Conservation (phyloP, 345 rosid genomes). For the Excoecaria cochinchinensis region DNA sequence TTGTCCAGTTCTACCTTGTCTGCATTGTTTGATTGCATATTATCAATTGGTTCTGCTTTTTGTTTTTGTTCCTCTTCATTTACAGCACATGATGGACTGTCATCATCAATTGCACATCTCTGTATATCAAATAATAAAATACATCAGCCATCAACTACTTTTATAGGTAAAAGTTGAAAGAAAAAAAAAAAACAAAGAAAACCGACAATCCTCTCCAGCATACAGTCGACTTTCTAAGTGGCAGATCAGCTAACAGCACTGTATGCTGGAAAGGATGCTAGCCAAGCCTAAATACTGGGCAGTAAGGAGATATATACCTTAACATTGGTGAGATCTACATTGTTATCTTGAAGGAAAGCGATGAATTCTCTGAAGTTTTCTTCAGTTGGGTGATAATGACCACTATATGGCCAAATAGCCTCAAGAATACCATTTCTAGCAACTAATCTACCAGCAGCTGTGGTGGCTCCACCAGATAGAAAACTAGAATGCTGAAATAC, state of each 20-base stretch:
- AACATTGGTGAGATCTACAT: slow-evolving; percentile 73
- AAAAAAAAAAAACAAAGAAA: no score
- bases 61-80: slow-evolving; percentile 29
- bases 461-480: slow-evolving; percentile 65
- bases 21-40: slow-evolving; percentile 1
- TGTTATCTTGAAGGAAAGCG: slow-evolving; percentile 56
- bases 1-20: slow-evolving; percentile 9
- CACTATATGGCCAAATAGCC: slow-evolving; percentile 98
- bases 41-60: slow-evolving; percentile 1
- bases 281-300: not conserved
- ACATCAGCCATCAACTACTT: slow-evolving; percentile 1
- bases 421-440: slow-evolving; percentile 52
- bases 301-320: slow-evolving; percentile 44
- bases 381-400: slow-evolving; percentile 93
- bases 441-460: slow-evolving; percentile 67
- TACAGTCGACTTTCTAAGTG: no score
- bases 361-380: slow-evolving; percentile 85
- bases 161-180: not conserved
- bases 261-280: not conserved
- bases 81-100: slow-evolving; percentile 24
- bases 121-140: slow-evolving; percentile 23
- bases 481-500: slow-evolving; percentile 71
- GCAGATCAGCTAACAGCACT: no score
- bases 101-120: slow-evolving; percentile 74
- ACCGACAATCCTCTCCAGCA: no score